Conservation (phyloP, 2,329 filamentous ascomycete genomes). For the Rachicladosporium sp. region DNA sequence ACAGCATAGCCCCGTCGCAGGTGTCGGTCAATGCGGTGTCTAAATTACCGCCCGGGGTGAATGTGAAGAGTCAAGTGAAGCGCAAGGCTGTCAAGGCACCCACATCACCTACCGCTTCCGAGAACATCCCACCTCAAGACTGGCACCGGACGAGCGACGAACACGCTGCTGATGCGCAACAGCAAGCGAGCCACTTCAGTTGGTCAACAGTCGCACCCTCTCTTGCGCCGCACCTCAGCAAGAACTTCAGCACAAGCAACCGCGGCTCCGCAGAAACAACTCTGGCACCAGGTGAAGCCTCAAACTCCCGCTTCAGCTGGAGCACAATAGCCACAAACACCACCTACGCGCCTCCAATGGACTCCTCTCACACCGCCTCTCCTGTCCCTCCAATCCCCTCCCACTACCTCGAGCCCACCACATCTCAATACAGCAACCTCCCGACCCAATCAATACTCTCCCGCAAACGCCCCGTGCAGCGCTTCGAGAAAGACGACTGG, state of each 20-base stretch:
- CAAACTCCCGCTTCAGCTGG: conserved; percentile 28
- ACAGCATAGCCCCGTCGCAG: conserved; percentile 1
- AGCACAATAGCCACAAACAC: conserved; percentile 21
- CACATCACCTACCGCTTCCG: conserved; percentile 5
- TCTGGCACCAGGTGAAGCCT: too few relatives aligned
- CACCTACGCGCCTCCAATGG: conserved; percentile 8
- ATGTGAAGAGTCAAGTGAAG: conserved; percentile 7
- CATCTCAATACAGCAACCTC: conserved; percentile 1
- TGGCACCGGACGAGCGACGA: conserved; percentile 8
- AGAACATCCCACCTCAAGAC: conserved; percentile 13
- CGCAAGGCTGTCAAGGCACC: conserved; percentile 14
- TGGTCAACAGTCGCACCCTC: conserved; percentile 23
- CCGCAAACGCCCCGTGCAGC: conserved; percentile 19
- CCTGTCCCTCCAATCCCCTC: conserved; percentile 2
- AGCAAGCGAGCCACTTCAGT: conserved; percentile 19
- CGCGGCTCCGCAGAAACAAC: conserved; percentile 7
- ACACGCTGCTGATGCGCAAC: conserved; percentile 1
- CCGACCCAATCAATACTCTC: conserved; percentile 22
- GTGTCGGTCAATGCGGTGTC: conserved; percentile 7
- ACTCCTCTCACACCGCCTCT: not conserved
- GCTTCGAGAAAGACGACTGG: conserved; percentile 17
- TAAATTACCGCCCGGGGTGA: conserved; percentile 3
- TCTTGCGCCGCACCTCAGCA: conserved; percentile 9
- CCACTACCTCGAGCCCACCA: not conserved
- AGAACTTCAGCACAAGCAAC: conserved; percentile 3